Evolutionary conservation across 148 eudicot genomes (phyloP).

Genomic region (Silene uniflora): DNA sequence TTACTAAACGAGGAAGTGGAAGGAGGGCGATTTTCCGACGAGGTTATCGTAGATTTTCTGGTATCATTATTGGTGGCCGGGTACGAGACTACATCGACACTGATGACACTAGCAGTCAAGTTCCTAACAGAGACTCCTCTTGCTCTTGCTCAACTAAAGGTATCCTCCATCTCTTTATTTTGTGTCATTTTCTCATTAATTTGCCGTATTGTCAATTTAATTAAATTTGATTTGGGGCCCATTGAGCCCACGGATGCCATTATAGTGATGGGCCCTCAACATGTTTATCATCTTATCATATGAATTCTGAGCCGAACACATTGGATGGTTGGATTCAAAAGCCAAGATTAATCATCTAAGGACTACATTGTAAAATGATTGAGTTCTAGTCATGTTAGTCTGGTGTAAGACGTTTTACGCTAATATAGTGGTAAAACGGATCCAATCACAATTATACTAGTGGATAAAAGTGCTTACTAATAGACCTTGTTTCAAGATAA

Average conservation of each 20-base stretch:
- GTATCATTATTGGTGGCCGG: conserved; percentile 89
- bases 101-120: conserved; percentile 89
- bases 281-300: conserved; percentile 33
- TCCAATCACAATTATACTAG: too few relatives aligned
- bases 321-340: conserved; percentile 30
- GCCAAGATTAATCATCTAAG: conserved; percentile 8
- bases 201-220: conserved; percentile 5
- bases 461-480: too few relatives aligned
- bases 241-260: conserved; percentile 31
- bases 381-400: conserved; percentile 3
- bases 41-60: conserved; percentile 83
- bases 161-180: conserved; percentile 11
- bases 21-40: conserved; percentile 71
- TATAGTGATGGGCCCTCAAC: conserved; percentile 22
- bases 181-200: conserved; percentile 6
- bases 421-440: too few relatives aligned
- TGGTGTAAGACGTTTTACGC: too few relatives aligned
- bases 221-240: conserved; percentile 20
- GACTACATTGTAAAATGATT: conserved; percentile 1
- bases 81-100: conserved; percentile 88
- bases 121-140: conserved; percentile 81
- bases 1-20: conserved; percentile 69
- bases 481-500: too few relatives aligned
- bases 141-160: conserved; percentile 82
- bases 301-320: conserved; percentile 45